Conservation (phyloP, 2,329 filamentous ascomycete species). For the Drechslera avenae region DNA sequence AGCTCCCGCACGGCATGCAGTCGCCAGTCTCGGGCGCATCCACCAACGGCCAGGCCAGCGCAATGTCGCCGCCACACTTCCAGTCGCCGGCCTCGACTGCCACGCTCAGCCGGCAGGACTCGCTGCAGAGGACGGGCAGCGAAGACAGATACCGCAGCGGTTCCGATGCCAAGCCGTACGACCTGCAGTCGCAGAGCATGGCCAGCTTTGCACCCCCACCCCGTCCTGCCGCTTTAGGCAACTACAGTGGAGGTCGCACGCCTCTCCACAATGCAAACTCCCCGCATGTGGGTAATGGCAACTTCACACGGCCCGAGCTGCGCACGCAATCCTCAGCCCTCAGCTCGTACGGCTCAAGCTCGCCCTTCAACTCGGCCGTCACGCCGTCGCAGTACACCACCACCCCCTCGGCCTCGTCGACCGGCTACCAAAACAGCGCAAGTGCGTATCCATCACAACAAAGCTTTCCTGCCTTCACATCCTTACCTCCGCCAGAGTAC, state of each 20-base stretch:
- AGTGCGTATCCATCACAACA: conserved; percentile 63
- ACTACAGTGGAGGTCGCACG: conserved; percentile 37
- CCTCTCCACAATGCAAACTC: conserved; percentile 46
- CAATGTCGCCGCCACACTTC: conserved; percentile 43
- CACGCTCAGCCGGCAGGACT: conserved; percentile 36
- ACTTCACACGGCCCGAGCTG: conserved; percentile 43
- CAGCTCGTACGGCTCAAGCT: conserved; percentile 42
- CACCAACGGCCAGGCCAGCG: conserved; percentile 26
- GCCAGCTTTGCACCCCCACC: conserved; percentile 46
- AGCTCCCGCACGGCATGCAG: conserved; percentile 33
- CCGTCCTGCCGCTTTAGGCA: conserved; percentile 41
- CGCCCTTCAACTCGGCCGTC: conserved; percentile 43
- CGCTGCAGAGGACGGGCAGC: conserved; percentile 42
- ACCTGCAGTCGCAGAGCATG: conserved; percentile 40
- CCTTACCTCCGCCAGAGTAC: conserved; percentile 65
- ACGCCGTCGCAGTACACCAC: conserved; percentile 53
- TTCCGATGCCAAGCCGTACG: conserved; percentile 43
- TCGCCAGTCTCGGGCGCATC: conserved; percentile 37
- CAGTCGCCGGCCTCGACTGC: conserved; percentile 42
- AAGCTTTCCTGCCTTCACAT: conserved; percentile 65
- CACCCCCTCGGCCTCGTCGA: conserved; percentile 53
- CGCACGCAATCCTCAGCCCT: conserved; percentile 45
- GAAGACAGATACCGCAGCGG: conserved; percentile 44
- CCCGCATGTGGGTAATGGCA: conserved; percentile 44
- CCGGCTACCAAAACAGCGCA: conserved; percentile 43